A percentile compares a stretch with the other conserved stretches of the same genome.
Conservation (phyloP, 345 rosid species). For the Kandelia obovata region DNA sequence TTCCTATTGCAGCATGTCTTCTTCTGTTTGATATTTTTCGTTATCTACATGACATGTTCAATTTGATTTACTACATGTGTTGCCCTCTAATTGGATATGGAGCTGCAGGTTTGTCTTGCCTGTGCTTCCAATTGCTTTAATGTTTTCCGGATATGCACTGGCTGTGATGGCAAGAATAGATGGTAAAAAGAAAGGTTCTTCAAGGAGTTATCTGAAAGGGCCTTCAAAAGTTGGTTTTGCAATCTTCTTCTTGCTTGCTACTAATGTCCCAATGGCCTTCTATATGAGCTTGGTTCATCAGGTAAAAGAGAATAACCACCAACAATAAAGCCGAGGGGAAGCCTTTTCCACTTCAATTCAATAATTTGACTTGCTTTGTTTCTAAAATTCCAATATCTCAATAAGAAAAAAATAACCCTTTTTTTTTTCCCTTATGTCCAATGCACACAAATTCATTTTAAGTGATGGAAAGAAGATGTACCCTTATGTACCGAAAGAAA, state of each 20-base stretch:
- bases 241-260: constrained; percentile 64
- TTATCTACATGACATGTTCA: constrained; percentile 2
- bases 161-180: constrained; percentile 43
- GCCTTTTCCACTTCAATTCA: constrained; percentile 7
- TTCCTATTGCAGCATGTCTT: background rate
- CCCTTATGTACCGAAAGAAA: background rate
- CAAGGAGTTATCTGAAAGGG: constrained; percentile 30
- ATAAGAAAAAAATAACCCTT: background rate
- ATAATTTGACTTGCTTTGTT: constrained; percentile 5
- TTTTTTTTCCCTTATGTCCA: background rate
- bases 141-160: constrained; percentile 76
- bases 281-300: constrained; percentile 88
- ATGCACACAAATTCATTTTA: constrained; percentile 2
- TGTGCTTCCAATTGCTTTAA: constrained; percentile 84
- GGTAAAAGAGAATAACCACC: constrained; percentile 36
- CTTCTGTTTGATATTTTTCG: background rate
- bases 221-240: constrained; percentile 43
- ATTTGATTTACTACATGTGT: constrained; percentile 18
- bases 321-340: background rate
- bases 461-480: background rate
- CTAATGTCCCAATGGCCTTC: constrained; percentile 84
- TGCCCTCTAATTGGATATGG: constrained; percentile 32
- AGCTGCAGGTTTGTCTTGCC: constrained; percentile 84
- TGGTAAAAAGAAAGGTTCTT: constrained; percentile 38
- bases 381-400: background rate